Percentiles rank a stretch among this genome's conserved stretches.
phyloP scores from a whole-genome alignment of 768 basidiomycete genomes.

The Lentinula edodes region DNA sequence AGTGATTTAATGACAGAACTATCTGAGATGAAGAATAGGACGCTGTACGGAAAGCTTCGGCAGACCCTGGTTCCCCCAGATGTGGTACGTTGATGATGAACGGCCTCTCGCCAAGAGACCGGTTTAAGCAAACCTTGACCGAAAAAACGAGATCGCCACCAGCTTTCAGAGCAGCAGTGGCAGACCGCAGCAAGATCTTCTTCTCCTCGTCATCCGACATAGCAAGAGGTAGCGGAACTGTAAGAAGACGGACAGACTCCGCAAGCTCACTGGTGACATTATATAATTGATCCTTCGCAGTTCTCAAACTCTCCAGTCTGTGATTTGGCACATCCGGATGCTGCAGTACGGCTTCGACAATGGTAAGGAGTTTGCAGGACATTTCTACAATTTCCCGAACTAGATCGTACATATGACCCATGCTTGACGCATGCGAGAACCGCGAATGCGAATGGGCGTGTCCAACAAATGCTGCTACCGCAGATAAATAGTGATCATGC shows the following conservation, averaged over 20 bases:
- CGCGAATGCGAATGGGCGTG: slow-evolving; percentile 93
- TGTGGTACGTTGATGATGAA: slow-evolving; percentile 63
- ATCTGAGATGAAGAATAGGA: slow-evolving; percentile 33
- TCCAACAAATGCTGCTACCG: slow-evolving; percentile 96
- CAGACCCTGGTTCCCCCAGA: slow-evolving; percentile 35
- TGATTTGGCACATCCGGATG: slow-evolving; percentile 64
- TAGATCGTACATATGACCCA: slow-evolving; percentile 90
- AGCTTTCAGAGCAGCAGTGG: slow-evolving; percentile 81
- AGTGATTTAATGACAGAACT: slow-evolving; percentile 28
- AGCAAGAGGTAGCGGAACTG: slow-evolving; percentile 38
- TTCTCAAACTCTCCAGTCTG: slow-evolving; percentile 59
- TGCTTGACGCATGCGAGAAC: slow-evolving; percentile 85
- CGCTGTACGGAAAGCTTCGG: slow-evolving; percentile 19
- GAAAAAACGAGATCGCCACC: slow-evolving; percentile 86
- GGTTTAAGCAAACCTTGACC: slow-evolving; percentile 76
- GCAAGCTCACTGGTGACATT: slow-evolving; percentile 82
- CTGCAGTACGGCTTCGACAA: slow-evolving; percentile 84
- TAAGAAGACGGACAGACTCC: slow-evolving; percentile 78
- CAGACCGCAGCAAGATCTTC: slow-evolving; percentile 69
- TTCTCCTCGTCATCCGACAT: slow-evolving; percentile 82
- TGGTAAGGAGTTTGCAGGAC: slow-evolving; percentile 84
- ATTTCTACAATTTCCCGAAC: slow-evolving; percentile 93
- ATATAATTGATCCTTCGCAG: slow-evolving; percentile 78
- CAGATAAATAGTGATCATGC: slow-evolving; percentile 87
- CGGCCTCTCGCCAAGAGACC: slow-evolving; percentile 53